A percentile compares a stretch with the other conserved stretches of the same genome.
Conservation (phyloP, 768 basidiomycete species). For the Lactifluus pinguis region DNA sequence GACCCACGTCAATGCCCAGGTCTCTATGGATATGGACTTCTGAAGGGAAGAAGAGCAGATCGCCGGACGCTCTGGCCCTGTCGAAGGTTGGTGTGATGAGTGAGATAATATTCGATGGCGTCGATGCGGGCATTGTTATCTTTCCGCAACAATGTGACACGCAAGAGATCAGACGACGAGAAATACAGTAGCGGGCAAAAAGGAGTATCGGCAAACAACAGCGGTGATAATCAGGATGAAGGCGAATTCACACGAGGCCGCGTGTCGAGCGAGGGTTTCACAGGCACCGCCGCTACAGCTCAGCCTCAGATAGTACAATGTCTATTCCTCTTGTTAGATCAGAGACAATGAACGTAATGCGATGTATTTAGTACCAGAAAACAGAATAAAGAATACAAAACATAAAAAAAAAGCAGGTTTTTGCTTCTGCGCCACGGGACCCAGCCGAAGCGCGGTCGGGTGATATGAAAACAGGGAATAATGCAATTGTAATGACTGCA, state of each 20-base stretch:
- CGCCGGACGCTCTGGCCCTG: slow-evolving; percentile 50
- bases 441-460: slow-evolving; percentile 5
- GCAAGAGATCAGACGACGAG: slow-evolving; percentile 1
- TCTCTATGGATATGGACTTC: slow-evolving; percentile 52
- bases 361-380: not conserved
- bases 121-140: slow-evolving; percentile 1
- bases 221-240: not conserved
- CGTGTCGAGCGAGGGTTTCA: too few species aligned
- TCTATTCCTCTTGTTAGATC: not conserved
- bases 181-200: not conserved
- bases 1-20: slow-evolving; percentile 51
- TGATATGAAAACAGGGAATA: not conserved
- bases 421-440: not conserved
- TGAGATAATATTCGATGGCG: slow-evolving; percentile 35
- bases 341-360: not conserved
- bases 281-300: too few species aligned
- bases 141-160: not conserved
- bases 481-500: slow-evolving; percentile 14
- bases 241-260: not conserved
- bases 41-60: slow-evolving; percentile 75
- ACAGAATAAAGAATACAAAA: not conserved
- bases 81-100: slow-evolving; percentile 47
- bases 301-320: too few species aligned
- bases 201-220: not conserved
- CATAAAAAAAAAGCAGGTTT: not conserved